Percentiles rank a stretch among this genome's conserved stretches.
Conservation (phyloP, 345 rosid species). For the Nephelium lappaceum region DNA sequence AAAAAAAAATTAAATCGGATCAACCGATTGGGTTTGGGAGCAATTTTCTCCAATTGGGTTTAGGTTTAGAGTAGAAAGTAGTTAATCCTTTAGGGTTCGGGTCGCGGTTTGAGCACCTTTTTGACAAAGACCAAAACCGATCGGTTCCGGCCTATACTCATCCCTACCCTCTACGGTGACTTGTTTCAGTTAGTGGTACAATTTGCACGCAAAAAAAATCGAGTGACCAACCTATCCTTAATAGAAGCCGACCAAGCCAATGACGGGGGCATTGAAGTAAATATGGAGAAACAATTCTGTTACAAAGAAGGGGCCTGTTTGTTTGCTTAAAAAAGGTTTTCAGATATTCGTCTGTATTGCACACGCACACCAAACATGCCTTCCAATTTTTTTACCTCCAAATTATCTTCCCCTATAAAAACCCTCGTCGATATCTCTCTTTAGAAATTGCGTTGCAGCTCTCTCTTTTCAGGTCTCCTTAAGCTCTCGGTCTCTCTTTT, state of each 20-base stretch:
- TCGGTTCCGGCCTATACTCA: too few species aligned
- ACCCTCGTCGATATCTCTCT: conserved; percentile 18
- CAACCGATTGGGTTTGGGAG: too few species aligned
- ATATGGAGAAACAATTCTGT: conserved; percentile 12
- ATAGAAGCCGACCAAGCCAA: background rate
- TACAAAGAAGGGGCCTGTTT: background rate
- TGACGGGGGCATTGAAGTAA: background rate
- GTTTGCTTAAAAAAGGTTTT: conserved; percentile 1
- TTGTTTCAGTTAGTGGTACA: conserved; percentile 11
- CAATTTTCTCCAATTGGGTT: too few species aligned
- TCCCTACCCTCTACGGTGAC: background rate
- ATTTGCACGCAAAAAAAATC: background rate
- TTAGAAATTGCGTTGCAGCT: background rate
- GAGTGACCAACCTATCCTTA: conserved; percentile 15
- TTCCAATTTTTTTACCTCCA: conserved; percentile 36
- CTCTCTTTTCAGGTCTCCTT: conserved; percentile 15
- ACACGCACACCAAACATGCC: conserved; percentile 16
- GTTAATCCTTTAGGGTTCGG: too few species aligned
- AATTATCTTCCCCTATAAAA: conserved; percentile 13
- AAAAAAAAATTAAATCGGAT: too few species aligned
- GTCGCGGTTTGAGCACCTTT: too few species aligned
- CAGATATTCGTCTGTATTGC: background rate
- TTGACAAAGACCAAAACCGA: too few species aligned
- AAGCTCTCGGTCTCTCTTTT: background rate
- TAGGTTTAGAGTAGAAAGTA: too few species aligned